A percentile compares a stretch with the other conserved stretches of the same genome.
Evolutionary conservation across 805 yeast genomes (phyloP).

Genomic region (Metschnikowia cerradonensis): DNA sequence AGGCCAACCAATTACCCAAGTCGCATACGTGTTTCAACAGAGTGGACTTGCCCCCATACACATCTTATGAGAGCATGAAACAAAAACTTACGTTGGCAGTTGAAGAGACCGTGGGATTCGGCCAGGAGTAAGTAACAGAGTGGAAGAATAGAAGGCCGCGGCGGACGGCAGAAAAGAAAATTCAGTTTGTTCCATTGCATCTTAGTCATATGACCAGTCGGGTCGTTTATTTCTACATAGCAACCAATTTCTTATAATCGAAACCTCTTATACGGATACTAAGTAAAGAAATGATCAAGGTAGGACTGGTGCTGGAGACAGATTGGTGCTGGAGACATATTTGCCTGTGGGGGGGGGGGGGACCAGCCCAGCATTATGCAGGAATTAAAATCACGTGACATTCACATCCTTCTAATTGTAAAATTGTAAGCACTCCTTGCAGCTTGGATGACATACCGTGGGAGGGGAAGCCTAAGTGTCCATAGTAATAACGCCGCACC

Average conservation of each 20-base stretch:
- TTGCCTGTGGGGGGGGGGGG: too few relatives aligned
- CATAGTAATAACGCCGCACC: too few relatives aligned
- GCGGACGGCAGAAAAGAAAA: neutral
- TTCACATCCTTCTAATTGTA: neutral
- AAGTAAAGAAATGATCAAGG: neutral
- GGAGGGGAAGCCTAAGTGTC: neutral
- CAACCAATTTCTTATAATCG: slow-evolving; percentile 1
- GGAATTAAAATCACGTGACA: too few relatives aligned
- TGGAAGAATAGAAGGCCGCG: neutral
- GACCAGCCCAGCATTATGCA: too few relatives aligned
- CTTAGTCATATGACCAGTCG: slow-evolving; percentile 1
- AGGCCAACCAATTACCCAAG: slow-evolving; percentile 86
- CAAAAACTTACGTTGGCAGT: slow-evolving; percentile 94
- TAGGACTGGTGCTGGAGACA: neutral
- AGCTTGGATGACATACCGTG: neutral
- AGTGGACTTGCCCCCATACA: slow-evolving; percentile 94
- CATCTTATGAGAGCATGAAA: slow-evolving; percentile 74
- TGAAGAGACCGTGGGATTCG: slow-evolving; percentile 98
- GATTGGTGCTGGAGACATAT: neutral
- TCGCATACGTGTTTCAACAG: slow-evolving; percentile 99
- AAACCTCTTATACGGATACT: neutral
- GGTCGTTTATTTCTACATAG: slow-evolving; percentile 5
- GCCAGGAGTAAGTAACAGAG: slow-evolving; percentile 66
- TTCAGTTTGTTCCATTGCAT: slow-evolving; percentile 2
- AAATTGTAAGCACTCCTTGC: slow-evolving; percentile 1